Evolutionary conservation across 768 basidiomycete genomes (phyloP), one percentile per base, ranked within the genome.

Genomic region (Butyriboletus loyo): DNA sequence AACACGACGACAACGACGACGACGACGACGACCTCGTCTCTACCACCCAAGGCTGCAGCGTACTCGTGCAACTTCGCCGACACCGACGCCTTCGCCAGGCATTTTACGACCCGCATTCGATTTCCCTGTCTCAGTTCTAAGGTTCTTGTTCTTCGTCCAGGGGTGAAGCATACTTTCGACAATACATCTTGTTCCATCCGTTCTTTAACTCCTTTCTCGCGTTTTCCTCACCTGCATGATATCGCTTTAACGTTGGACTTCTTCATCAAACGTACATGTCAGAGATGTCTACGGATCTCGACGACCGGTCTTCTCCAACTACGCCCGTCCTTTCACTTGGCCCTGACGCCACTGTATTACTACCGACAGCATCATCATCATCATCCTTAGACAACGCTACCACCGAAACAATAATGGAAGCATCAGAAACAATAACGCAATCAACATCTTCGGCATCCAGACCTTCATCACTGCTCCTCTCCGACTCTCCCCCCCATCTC

Each of bases 401-500:
- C 24, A 51, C 60, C 56, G 57, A 59, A 41, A 54, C 57, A 53
- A 50, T 53, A 57, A 59, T 53, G 34, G 55, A 64, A 37, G 36
- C 45, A 25, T 53, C 65, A 51, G 57, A 63, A 38, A 52, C 56
- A 42, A 51, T 27, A 50, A 45, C 58, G 27, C 56, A 58, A 9
- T 35, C 51, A 10, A 19, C 57, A 21, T 32, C 56, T 40, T 47
- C 53, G 19, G 13, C 57, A 50, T 64, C 63, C 21, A 38, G 61
- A 39, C 63, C 61, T 7, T 24, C 59, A 5, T 67, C 63, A 15
- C 59, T 56, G 54, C 56, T 39, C 32, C 39, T 53, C n/a, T 30
- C 55, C 30, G 63, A 67, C 44, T 6, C 49, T 7, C 41, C 54
- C 17, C 24, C 63, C 13, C 74, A 72, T 39, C 69, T 74, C 42